phyloP scores from a whole-genome alignment of 2,329 filamentous ascomycete genomes.

The Beauveria bassiana region DNA sequence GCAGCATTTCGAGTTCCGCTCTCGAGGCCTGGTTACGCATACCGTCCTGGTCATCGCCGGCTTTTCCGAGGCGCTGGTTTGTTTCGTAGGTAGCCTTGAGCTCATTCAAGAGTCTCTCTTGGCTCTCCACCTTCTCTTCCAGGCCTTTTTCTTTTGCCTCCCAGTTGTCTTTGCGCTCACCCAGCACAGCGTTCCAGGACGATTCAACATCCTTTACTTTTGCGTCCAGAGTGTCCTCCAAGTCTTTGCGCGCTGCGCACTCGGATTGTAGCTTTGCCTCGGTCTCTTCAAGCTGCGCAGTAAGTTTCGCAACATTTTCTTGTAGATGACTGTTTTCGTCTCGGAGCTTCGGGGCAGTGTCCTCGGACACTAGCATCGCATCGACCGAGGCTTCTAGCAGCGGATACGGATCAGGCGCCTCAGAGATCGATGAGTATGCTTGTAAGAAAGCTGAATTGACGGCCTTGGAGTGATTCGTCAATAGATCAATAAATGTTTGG shows the following conservation, averaged over 20 bases:
- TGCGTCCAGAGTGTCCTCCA: constrained; percentile 69
- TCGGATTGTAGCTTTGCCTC: constrained; percentile 77
- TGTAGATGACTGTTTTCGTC: constrained; percentile 85
- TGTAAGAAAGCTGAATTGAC: constrained; percentile 91
- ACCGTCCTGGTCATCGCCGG: constrained; percentile 53
- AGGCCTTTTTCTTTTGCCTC: constrained; percentile 82
- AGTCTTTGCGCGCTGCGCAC: constrained; percentile 59
- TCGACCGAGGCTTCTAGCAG: constrained; percentile 94
- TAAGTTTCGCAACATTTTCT: constrained; percentile 65
- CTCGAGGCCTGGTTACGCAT: constrained; percentile 62
- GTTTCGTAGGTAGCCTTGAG: constrained; percentile 97
- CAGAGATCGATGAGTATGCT: constrained; percentile 85
- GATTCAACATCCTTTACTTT: constrained; percentile 84
- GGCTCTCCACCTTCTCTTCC: constrained; percentile 90
- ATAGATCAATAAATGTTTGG: constrained; percentile 91
- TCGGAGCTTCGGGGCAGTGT: constrained; percentile 83
- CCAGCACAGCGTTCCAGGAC: constrained; percentile 82
- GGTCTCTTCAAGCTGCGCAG: constrained; percentile 72
- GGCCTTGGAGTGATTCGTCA: constrained; percentile 92
- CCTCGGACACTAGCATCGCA: constrained; percentile 83
- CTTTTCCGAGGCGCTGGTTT: constrained; percentile 75
- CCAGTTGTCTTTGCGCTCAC: constrained; percentile 96
- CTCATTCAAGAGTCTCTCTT: constrained; percentile 86
- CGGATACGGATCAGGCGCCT: constrained; percentile 94
- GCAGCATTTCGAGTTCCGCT: constrained; percentile 89